These are phyloP conservation scores for Veloboletus limbatus DNA, from an alignment of 1,284 basidiomycete genomes.

Conservation along the genomic window DNA sequence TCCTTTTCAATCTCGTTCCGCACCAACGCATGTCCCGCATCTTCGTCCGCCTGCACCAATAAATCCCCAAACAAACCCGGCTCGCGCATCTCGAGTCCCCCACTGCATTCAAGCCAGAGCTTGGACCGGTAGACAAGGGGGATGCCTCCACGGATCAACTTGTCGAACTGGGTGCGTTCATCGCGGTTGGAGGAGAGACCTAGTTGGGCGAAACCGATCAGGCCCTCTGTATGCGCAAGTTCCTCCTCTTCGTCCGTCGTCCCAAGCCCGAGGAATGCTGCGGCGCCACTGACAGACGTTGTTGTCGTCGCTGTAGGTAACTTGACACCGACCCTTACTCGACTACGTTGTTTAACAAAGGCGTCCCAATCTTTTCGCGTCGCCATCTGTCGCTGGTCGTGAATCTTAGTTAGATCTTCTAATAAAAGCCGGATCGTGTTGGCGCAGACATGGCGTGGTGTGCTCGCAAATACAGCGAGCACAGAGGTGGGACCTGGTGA, in stretches of 20 bases:
- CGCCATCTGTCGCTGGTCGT: slow-evolving; percentile 76
- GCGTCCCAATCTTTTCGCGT: slow-evolving; percentile 85
- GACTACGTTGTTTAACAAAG: slow-evolving; percentile 72
- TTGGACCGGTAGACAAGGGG: slow-evolving; percentile 87
- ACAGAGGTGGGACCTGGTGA: slow-evolving; percentile 46
- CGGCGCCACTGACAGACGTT: slow-evolving; percentile 32
- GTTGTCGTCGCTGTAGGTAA: slow-evolving; percentile 5
- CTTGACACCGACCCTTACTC: slow-evolving; percentile 38
- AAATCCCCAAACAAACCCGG: slow-evolving; percentile 91
- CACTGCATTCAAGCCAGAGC: slow-evolving; percentile 90
- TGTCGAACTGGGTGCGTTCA: slow-evolving; percentile 77
- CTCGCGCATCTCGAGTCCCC: slow-evolving; percentile 87
- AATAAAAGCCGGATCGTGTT: slow-evolving; percentile 78
- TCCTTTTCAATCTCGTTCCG: slow-evolving; percentile 91
- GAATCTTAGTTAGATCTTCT: slow-evolving; percentile 79
- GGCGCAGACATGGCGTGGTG: slow-evolving; percentile 68
- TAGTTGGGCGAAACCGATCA: slow-evolving; percentile 89
- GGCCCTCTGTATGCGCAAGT: slow-evolving; percentile 65
- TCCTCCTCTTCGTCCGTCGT: slow-evolving; percentile 66
- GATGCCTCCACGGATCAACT: slow-evolving; percentile 80
- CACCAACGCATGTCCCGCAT: slow-evolving; percentile 51
- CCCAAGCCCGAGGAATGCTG: slow-evolving; percentile 61
- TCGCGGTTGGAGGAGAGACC: slow-evolving; percentile 71
- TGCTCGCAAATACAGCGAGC: slow-evolving; percentile 52
- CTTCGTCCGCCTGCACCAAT: slow-evolving; percentile 53